Conservation (phyloP, 192 early-diverging fungal genomes). For the Coemansia sp. region DNA sequence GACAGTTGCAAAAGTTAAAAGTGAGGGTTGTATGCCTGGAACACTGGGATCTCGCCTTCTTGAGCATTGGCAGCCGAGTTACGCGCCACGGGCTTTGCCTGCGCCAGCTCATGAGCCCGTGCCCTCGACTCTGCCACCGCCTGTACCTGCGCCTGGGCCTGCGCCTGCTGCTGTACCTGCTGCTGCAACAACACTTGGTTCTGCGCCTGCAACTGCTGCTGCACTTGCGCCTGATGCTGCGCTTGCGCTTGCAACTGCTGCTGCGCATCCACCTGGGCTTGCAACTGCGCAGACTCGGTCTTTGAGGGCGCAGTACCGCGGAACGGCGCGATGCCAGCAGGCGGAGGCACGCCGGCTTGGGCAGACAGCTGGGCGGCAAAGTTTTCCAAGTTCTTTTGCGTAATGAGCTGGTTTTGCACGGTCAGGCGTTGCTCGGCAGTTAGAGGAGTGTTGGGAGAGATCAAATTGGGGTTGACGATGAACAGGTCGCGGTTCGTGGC, state of each 20-base stretch:
- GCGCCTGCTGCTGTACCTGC: slow-evolving; percentile 28
- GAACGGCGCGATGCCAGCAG: slow-evolving; percentile 38
- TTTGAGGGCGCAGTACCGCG: slow-evolving; percentile 2
- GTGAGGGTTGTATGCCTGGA: not conserved
- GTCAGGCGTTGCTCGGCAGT: slow-evolving; percentile 43
- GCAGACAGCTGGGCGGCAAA: slow-evolving; percentile 48
- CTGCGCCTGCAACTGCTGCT: slow-evolving; percentile 30
- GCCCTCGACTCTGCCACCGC: slow-evolving; percentile 42
- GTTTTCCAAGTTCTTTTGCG: slow-evolving; percentile 48
- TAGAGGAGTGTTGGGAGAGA: slow-evolving; percentile 2
- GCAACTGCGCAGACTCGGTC: slow-evolving; percentile 13
- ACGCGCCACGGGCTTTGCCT: slow-evolving; percentile 20
- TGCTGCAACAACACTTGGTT: slow-evolving; percentile 25
- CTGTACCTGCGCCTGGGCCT: slow-evolving; percentile 50
- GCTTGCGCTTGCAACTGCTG: slow-evolving; percentile 32
- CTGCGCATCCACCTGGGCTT: slow-evolving; percentile 22
- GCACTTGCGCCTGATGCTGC: slow-evolving; percentile 20
- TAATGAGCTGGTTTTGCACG: slow-evolving; percentile 50
- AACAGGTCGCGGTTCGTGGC: slow-evolving; percentile 45
- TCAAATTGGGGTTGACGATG: slow-evolving; percentile 28
- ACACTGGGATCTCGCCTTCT: not conserved
- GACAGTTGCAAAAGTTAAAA: not conserved
- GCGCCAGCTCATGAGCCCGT: slow-evolving; percentile 35
- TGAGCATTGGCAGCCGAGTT: not conserved
- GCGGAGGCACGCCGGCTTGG: slow-evolving; percentile 38